Percentiles rank a stretch among this genome's conserved stretches.
These are phyloP conservation scores for Solanum hybrid DNA, from an alignment of 305 asterid genomes.

Conservation along the genomic window DNA sequence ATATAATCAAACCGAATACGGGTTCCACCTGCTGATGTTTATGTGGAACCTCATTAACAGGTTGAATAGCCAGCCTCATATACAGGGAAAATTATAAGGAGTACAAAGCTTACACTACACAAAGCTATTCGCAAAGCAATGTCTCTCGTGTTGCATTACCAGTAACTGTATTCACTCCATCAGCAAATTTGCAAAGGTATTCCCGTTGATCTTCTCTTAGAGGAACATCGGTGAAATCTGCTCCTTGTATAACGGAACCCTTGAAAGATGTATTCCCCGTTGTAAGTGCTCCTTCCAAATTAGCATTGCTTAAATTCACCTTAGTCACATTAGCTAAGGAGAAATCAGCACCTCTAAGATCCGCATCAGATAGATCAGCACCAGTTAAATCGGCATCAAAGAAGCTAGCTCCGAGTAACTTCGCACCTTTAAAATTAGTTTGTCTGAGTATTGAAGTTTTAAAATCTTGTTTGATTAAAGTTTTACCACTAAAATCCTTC, in stretches of 20 bases:
- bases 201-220: constrained; percentile 82
- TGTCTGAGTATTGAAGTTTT: constrained; percentile 92
- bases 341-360: constrained; percentile 92
- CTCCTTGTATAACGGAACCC: constrained; percentile 73
- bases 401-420: constrained; percentile 86
- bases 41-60: neutral
- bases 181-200: constrained; percentile 80
- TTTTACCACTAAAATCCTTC: constrained; percentile 80
- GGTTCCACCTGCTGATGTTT: neutral
- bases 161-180: constrained; percentile 64
- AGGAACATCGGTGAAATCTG: constrained; percentile 97
- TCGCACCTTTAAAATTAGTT: constrained; percentile 85
- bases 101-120: neutral
- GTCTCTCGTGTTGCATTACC: constrained; percentile 88
- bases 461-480: constrained; percentile 81
- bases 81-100: neutral
- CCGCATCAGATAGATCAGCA: constrained; percentile 90
- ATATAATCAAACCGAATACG: neutral
- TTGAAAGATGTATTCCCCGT: constrained; percentile 88
- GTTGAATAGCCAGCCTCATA: neutral
- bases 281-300: constrained; percentile 87
- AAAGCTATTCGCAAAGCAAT: constrained; percentile 55
- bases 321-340: constrained; percentile 83
- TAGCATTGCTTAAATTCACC: constrained; percentile 85
- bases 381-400: constrained; percentile 98